Evolutionary conservation across 768 basidiomycete genomes (phyloP), one percentile per base, ranked within the genome.

Genomic region (Lanmaoa pseudosensibilis): DNA sequence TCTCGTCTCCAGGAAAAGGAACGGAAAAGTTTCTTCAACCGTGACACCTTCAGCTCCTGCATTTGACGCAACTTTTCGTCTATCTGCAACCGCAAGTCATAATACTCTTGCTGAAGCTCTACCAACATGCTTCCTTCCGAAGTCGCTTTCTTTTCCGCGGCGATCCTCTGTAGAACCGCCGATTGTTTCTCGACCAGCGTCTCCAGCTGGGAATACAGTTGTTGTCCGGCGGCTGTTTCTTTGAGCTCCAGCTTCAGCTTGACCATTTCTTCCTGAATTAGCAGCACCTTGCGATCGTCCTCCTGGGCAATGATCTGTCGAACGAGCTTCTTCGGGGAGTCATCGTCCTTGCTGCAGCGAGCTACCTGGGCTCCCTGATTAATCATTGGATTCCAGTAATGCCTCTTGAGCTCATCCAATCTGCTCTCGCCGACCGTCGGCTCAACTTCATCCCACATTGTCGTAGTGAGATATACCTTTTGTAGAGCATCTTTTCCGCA

Each of bases 401-500:
- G 37, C 19, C 0, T 9, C 19, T 3, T n/a, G 12, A 66, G 61
- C 34, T 65, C 55, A 4, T 46, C 12, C 13, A 55, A 25, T 52
- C 64, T 64, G 39, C 41, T 44, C 25, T 58, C 38, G 5, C 71
- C 74, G 4, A 62, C 56, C 0, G 30, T 41, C 4, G 19, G 34
- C 0, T 62, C 61, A 16, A 72, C 60, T 39, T 65, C 65, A 56
- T 72, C 72, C 76, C 75, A 78, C 71, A 74, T 76, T 16, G 76
- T 76, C 2, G 77, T 74, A 13, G 66, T 70, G 12, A 78, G 57
- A 16, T 71, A 56, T 4, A 78, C 71, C 12, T 70, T 70, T 1
- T 58, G 55, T n/a, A 73, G 49, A 59, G 74, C 47, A 56, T 63
- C 47, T 54, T 53, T 18, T 54, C 73, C 69, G 21, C 71, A 71